A percentile compares a stretch with the other conserved stretches of the same genome.
These are phyloP conservation scores for Neoboletus magnificus DNA, from an alignment of 768 basidiomycete genomes.

Conservation along the genomic window DNA sequence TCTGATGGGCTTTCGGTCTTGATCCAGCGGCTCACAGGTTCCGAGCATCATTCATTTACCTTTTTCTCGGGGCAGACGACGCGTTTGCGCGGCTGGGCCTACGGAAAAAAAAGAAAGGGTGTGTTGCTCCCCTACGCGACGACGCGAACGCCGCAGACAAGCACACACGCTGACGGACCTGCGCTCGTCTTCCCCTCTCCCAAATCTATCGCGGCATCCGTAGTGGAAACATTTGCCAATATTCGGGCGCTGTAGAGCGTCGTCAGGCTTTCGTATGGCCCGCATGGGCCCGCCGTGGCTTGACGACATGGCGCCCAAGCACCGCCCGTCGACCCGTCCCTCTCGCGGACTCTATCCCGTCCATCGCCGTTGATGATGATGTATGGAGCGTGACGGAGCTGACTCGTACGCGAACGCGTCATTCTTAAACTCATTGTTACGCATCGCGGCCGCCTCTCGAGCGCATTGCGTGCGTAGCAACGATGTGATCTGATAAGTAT, in stretches of 20 bases:
- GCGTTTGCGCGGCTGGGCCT: not conserved
- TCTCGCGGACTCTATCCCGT: not conserved
- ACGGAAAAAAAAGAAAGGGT: not conserved
- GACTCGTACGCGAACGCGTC: no score
- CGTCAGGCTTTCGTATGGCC: no score
- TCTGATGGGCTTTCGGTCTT: not conserved
- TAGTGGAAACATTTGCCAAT: no score
- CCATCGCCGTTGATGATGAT: not conserved
- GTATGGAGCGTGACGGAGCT: not conserved
- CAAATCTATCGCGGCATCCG: not conserved
- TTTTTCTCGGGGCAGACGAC: not conserved
- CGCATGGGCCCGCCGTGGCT: not conserved
- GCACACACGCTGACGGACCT: not conserved
- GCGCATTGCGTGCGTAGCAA: slow-evolving; percentile 4
- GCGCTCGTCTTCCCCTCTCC: no score
- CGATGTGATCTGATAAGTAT: not conserved
- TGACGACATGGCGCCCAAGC: not conserved
- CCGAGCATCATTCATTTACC: not conserved
- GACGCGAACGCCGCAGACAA: not conserved
- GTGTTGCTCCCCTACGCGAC: not conserved
- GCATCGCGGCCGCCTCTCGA: not conserved
- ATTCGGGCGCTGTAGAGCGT: not conserved
- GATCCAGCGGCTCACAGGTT: not conserved
- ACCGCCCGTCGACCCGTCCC: not conserved
- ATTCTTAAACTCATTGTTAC: no score